These are phyloP conservation scores for Clausena lansium DNA, from an alignment of 345 rosid genomes.

Conservation along the genomic window DNA sequence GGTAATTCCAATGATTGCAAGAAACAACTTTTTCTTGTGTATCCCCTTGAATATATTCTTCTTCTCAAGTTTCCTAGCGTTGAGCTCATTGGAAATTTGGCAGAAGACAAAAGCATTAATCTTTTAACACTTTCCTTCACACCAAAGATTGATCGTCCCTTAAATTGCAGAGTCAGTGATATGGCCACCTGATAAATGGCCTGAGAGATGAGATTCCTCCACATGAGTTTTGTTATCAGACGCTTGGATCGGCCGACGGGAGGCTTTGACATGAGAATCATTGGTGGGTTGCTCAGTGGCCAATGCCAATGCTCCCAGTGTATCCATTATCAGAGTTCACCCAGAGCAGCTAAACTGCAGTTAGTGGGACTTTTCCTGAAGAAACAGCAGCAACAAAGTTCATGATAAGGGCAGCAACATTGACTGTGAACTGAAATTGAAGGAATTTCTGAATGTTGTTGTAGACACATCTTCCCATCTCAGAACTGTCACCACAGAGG, in stretches of 20 bases:
- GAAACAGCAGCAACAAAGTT: conserved; percentile 40
- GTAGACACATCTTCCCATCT: no score
- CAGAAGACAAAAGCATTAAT: no score
- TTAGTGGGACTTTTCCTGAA: conserved; percentile 38
- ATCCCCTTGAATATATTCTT: no score
- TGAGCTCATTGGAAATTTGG: conserved; percentile 28
- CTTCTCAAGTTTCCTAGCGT: no score
- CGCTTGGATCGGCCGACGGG: conserved; percentile 15
- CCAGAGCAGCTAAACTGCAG: conserved; percentile 43
- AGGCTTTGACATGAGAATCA: no score
- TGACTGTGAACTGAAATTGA: not conserved
- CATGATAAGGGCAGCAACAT: conserved; percentile 39
- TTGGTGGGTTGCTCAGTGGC: no score
- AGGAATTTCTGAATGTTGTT: no score
- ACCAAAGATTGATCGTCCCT: not conserved
- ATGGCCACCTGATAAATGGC: conserved; percentile 36
- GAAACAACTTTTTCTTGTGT: no score
- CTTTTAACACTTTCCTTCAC: no score
- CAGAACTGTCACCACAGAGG: no score
- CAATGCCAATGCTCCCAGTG: no score
- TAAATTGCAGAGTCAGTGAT: conserved; percentile 29
- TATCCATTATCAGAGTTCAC: conserved; percentile 35
- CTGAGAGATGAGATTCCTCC: conserved; percentile 41
- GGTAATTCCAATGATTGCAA: no score
- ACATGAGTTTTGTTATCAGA: conserved; percentile 42